Conservation (phyloP, 108 stramenopile species). For the Conticribra guillardii region DNA sequence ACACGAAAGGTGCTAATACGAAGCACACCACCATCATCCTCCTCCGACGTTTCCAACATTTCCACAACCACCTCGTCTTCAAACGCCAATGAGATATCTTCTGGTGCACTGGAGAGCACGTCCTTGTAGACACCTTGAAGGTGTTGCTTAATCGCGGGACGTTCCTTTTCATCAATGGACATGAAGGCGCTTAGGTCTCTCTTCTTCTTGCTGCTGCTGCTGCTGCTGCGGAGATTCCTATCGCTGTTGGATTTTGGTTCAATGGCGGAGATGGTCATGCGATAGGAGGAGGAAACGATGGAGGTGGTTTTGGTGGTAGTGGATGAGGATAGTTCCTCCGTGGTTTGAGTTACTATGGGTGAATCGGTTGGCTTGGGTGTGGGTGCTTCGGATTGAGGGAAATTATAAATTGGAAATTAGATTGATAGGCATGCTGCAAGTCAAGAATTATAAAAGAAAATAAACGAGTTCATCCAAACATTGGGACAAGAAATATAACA, state of each 20-base stretch:
- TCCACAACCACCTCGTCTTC: constrained; percentile 30
- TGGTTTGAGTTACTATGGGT: background rate
- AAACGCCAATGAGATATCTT: constrained; percentile 21
- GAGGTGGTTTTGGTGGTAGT: constrained; percentile 16
- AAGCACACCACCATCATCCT: constrained; percentile 12
- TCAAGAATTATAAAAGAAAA: too few relatives aligned
- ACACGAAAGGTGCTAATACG: constrained; percentile 33
- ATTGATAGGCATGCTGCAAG: too few relatives aligned
- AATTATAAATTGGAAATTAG: too few relatives aligned
- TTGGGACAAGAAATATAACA: too few relatives aligned
- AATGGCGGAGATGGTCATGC: constrained; percentile 37
- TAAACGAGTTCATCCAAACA: too few relatives aligned
- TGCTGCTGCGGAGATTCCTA: background rate
- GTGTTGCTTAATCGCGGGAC: constrained; percentile 26
- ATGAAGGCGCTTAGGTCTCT: constrained; percentile 11
- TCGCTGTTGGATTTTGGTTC: constrained; percentile 4
- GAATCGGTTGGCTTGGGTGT: background rate
- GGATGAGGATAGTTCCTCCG: too few relatives aligned
- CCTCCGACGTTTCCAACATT: background rate
- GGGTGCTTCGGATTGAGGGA: background rate
- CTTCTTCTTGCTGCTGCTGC: constrained; percentile 5
- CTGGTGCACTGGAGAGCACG: constrained; percentile 19
- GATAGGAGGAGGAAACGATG: constrained; percentile 33
- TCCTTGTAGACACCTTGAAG: constrained; percentile 21
- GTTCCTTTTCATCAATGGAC: constrained; percentile 34